A percentile compares a stretch with the other conserved stretches of the same genome.
Evolutionary conservation across 1,284 basidiomycete species (phyloP).

Genomic region (Leccinum solheimii): DNA sequence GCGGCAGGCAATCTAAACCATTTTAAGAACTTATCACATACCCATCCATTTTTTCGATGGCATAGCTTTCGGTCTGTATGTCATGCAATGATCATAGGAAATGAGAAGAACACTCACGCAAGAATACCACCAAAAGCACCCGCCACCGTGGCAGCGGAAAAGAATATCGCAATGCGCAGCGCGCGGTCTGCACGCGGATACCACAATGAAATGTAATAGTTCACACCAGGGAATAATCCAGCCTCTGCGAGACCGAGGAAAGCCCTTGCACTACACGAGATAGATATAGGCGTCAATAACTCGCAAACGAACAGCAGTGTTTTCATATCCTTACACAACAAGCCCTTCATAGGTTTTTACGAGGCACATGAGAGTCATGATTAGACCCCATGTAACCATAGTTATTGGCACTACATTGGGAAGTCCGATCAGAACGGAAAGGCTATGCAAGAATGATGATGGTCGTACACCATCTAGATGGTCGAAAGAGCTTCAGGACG

Average conservation of each 20-base stretch:
- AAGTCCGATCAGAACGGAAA: slow-evolving; percentile 5
- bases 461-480: slow-evolving; percentile 48
- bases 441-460: background rate
- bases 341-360: slow-evolving; percentile 37
- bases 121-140: slow-evolving; percentile 45
- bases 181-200: slow-evolving; percentile 52
- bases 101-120: slow-evolving; percentile 23
- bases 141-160: slow-evolving; percentile 57
- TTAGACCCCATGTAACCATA: slow-evolving; percentile 51
- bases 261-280: slow-evolving; percentile 41
- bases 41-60: slow-evolving; percentile 40
- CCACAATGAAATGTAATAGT: slow-evolving; percentile 57
- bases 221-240: slow-evolving; percentile 55
- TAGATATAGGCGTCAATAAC: slow-evolving; percentile 1
- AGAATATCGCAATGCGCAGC: slow-evolving; percentile 56
- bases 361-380: slow-evolving; percentile 43
- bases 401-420: slow-evolving; percentile 43
- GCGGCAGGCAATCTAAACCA: background rate
- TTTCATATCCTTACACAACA: slow-evolving; percentile 22
- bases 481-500: slow-evolving; percentile 45
- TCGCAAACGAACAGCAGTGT: background rate
- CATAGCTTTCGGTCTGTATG: slow-evolving; percentile 24
- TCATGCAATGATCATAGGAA: background rate
- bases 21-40: slow-evolving; percentile 20
- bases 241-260: slow-evolving; percentile 57